Percentiles rank a stretch among this genome's conserved stretches.
These are phyloP conservation scores for Penicillium aurantiogriseum DNA, from an alignment of 2,329 filamentous ascomycete species.

Conservation along the genomic window DNA sequence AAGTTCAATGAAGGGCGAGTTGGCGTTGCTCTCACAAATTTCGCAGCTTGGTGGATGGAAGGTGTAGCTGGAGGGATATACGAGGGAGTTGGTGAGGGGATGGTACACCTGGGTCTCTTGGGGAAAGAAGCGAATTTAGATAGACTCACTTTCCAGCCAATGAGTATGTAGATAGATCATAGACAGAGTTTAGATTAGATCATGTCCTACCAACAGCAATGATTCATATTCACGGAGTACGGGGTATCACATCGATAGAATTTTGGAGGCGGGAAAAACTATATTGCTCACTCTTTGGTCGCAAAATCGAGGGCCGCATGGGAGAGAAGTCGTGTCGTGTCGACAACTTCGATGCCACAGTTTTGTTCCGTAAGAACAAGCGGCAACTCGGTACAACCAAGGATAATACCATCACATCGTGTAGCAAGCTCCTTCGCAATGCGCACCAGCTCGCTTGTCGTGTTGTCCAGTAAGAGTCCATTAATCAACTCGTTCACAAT, in stretches of 20 bases:
- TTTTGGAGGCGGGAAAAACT: not conserved
- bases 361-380: constrained; percentile 9
- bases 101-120: constrained; percentile 46
- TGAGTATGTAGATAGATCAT: constrained; percentile 3
- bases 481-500: not conserved
- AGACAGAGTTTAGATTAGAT: not conserved
- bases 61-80: constrained; percentile 65
- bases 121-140: constrained; percentile 20
- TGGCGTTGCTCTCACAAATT: constrained; percentile 57
- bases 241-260: not conserved
- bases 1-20: constrained; percentile 64
- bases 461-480: not conserved
- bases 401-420: constrained; percentile 10
- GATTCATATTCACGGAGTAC: not conserved
- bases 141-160: constrained; percentile 11
- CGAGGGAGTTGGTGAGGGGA: constrained; percentile 60
- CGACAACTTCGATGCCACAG: constrained; percentile 7
- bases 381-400: constrained; percentile 11
- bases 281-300: not conserved
- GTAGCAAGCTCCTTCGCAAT: constrained; percentile 6
- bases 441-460: not conserved
- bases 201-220: not conserved
- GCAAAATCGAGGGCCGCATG: constrained; percentile 10
- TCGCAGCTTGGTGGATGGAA: constrained; percentile 61
- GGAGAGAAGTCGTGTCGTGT: constrained; percentile 7